Percentiles rank a stretch among this genome's conserved stretches.
Evolutionary conservation across 495 filamentous ascomycete species (phyloP).

Genomic region (Talaromyces adpressus): DNA sequence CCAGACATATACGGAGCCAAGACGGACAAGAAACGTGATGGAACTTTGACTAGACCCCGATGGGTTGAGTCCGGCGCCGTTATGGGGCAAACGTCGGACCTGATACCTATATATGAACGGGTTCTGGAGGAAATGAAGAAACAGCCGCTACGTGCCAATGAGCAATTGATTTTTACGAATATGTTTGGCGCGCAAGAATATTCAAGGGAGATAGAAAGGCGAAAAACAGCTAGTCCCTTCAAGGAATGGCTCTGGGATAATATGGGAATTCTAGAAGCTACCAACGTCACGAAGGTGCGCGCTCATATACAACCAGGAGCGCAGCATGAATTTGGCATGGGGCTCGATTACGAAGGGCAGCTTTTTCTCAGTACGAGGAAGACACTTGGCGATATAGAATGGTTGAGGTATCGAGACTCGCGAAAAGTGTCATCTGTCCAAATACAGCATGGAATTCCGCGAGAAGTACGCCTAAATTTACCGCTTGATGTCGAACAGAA

Average conservation of each 20-base stretch:
- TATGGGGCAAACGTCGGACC: conserved; percentile 45
- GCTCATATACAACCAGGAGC: conserved; percentile 29
- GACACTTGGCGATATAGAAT: conserved; percentile 37
- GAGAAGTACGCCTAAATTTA: conserved; percentile 35
- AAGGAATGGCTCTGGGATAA: conserved; percentile 38
- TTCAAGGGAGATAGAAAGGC: conserved; percentile 43
- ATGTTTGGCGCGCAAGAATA: conserved; percentile 56
- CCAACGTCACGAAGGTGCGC: conserved; percentile 39
- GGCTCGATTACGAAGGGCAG: conserved; percentile 48
- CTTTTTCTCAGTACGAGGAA: conserved; percentile 47
- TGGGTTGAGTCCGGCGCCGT: conserved; percentile 46
- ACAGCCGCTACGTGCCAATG: conserved; percentile 15
- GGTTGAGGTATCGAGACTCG: conserved; percentile 40
- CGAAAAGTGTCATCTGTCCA: conserved; percentile 32
- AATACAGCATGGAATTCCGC: conserved; percentile 32
- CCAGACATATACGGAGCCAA: conserved; percentile 50
- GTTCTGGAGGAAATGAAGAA: conserved; percentile 35
- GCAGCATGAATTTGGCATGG: conserved; percentile 51
- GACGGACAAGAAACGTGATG: conserved; percentile 38
- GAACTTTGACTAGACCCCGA: conserved; percentile 38
- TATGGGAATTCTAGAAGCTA: conserved; percentile 38
- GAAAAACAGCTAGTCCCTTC: conserved; percentile 25
- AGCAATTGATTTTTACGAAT: conserved; percentile 34
- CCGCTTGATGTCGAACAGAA: conserved; percentile 31
- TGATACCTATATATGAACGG: conserved; percentile 44